These are phyloP conservation scores for Camptophora hylomeconis DNA, from an alignment of 2,329 filamentous ascomycete species.

Conservation along the genomic window DNA sequence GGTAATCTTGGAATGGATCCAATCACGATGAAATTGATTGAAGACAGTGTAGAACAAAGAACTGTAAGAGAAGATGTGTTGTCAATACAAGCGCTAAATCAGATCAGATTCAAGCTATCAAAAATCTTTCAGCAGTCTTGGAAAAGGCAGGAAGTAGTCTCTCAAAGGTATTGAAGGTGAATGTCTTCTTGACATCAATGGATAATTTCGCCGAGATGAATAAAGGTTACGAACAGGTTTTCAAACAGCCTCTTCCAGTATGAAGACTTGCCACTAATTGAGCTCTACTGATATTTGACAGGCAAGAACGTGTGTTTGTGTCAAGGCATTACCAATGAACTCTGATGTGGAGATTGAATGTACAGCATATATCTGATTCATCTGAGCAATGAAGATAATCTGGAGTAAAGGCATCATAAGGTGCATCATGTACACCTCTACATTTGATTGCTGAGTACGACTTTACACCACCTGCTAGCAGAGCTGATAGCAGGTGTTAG, in stretches of 20 bases:
- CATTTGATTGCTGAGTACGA: no score
- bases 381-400: no score
- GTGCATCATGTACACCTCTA: no score
- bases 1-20: conserved; percentile 11
- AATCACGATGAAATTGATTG: conserved; percentile 7
- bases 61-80: conserved; percentile 5
- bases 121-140: conserved; percentile 7
- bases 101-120: conserved; percentile 2
- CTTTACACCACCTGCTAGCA: no score
- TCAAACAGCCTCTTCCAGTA: conserved; percentile 1
- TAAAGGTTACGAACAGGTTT: conserved; percentile 7
- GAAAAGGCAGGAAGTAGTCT: conserved; percentile 5
- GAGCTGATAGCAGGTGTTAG: no score
- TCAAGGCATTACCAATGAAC: neutral
- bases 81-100: neutral
- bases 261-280: no score
- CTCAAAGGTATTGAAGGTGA: conserved; percentile 10
- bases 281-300: conserved; percentile 1
- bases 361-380: conserved; percentile 13
- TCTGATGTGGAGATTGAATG: conserved; percentile 3
- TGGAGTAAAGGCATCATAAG: no score
- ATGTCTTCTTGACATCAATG: conserved; percentile 10
- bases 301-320: conserved; percentile 1
- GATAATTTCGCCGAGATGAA: conserved; percentile 8
- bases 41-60: conserved; percentile 4